Base-by-base conservation (phyloP, 495 filamentous ascomycete species). In the Talaromyces adpressus region DNA sequence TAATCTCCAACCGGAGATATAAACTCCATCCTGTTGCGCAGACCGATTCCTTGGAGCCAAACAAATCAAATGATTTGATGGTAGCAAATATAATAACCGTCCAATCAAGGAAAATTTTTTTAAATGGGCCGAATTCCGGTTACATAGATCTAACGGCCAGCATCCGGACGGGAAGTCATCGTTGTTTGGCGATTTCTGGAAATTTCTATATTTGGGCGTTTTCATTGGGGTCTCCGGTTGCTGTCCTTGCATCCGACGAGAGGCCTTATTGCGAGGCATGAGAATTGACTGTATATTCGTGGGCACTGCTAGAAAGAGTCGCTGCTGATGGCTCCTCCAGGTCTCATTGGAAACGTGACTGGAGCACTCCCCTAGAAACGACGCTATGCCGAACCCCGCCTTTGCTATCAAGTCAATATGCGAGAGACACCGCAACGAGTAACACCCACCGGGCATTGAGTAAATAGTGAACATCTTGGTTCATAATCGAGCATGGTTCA, bases 111-210 rank as follows among this genome's bases (percentile, higher is more conserved):
- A 30, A 25, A 22, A 29, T 29, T 23, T 20, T 49, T 18, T 45
- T 20, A 49, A 18, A 20, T 49, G 45, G 18, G 18, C n/a, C 45
- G 45, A 20, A 49, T 18, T 49, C n/a, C 45, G 51, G 51, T 54
- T 54, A 54, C 51, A 54, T 54, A 54, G 51, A 58, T 58, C 56
- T 36, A 58, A 58, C 56, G 56, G 56, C 20, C 56, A 32, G 20
- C 18, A 36, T 30, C 56, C 29, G 27, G 8, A 54, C 22, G 25
- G 25, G 51, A 54, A 25, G 22, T 54, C 23, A 54, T 54, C 14
- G 22, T 29, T 54, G 22, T 54, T 14, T 29, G 20, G 8, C 18
- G 51, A 29, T 12, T 54, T 54, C 51, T 29, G 51, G 51, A 54
- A 54, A 5, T 54, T 54, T 54, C 51, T 14, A 54, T 20, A 54